A percentile compares a stretch with the other conserved stretches of the same genome.
These are phyloP conservation scores for Penicillium sp. DNA, from an alignment of 2,329 filamentous ascomycete species.

Conservation along the genomic window DNA sequence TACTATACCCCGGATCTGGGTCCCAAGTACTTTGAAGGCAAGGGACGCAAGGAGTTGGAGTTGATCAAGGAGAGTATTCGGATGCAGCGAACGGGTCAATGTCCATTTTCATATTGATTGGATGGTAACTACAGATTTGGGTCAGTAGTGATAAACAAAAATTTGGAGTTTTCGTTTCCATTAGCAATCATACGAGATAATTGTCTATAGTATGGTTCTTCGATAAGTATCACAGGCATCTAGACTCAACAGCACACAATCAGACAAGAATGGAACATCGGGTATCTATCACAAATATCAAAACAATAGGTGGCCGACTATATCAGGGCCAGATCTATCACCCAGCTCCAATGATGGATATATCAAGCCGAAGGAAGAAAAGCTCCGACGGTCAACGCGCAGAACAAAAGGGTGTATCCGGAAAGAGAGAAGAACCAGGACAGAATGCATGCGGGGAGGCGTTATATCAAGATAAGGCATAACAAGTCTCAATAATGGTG, in stretches of 20 bases:
- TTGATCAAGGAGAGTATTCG: conserved; percentile 43
- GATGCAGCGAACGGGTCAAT: conserved; percentile 43
- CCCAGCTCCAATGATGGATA: background rate
- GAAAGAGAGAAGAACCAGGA: conserved; percentile 1
- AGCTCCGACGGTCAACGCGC: background rate
- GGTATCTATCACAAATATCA: conserved; percentile 29
- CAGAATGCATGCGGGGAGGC: background rate
- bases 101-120: conserved; percentile 43
- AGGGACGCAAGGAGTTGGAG: conserved; percentile 43
- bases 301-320: conserved; percentile 4
- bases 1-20: conserved; percentile 61
- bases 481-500: conserved; percentile 6
- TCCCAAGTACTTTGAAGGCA: conserved; percentile 54
- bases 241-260: conserved; percentile 1
- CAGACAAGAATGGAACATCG: conserved; percentile 21
- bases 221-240: background rate
- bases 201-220: background rate
- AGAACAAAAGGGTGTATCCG: background rate
- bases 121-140: too few species aligned
- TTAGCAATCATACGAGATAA: conserved; percentile 1
- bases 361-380: conserved; percentile 3
- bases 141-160: background rate
- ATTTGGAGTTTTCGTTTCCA: background rate
- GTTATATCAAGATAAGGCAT: conserved; percentile 5
- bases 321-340: conserved; percentile 7